A percentile compares a stretch with the other conserved stretches of the same genome.
phyloP scores from a whole-genome alignment of 371 early-diverging fungal species.

The Mortierella sp. region DNA sequence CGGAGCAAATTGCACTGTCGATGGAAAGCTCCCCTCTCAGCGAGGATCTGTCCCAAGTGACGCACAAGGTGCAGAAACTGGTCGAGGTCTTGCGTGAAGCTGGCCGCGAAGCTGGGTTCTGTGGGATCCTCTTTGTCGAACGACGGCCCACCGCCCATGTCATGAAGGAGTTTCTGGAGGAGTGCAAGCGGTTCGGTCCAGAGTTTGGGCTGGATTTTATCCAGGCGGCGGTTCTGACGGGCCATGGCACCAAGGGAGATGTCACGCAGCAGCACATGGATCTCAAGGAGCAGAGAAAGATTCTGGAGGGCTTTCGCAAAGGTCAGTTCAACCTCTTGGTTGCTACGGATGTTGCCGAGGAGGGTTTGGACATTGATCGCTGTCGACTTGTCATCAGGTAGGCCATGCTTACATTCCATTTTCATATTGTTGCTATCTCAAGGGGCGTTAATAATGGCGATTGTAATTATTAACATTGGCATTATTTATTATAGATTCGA shows the following conservation, averaged over 20 bases:
- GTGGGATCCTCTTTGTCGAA: constrained; percentile 89
- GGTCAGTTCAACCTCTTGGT: constrained; percentile 84
- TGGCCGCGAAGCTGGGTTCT: constrained; percentile 65
- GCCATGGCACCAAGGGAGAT: constrained; percentile 62
- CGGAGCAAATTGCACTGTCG: constrained; percentile 19
- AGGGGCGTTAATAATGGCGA: neutral
- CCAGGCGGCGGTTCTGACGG: constrained; percentile 66
- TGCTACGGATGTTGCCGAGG: constrained; percentile 97
- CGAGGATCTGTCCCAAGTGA: constrained; percentile 10
- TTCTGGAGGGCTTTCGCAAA: constrained; percentile 75
- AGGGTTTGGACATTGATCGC: constrained; percentile 96
- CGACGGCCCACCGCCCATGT: constrained; percentile 78
- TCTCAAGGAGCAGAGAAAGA: constrained; percentile 71
- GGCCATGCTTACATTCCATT: neutral
- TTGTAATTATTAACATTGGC: neutral
- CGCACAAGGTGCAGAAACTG: constrained; percentile 71
- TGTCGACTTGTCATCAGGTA: constrained; percentile 95
- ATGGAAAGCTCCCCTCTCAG: constrained; percentile 26
- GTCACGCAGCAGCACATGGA: constrained; percentile 63
- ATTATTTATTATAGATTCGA: constrained; percentile 73
- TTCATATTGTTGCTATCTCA: neutral
- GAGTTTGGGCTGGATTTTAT: constrained; percentile 61
- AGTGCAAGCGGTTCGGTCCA: constrained; percentile 62
- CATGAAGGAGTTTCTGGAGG: constrained; percentile 65
- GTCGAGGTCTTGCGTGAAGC: constrained; percentile 63